Base-by-base conservation (phyloP, 2,329 filamentous ascomycete species). In the Fusarium verticillioides region DNA sequence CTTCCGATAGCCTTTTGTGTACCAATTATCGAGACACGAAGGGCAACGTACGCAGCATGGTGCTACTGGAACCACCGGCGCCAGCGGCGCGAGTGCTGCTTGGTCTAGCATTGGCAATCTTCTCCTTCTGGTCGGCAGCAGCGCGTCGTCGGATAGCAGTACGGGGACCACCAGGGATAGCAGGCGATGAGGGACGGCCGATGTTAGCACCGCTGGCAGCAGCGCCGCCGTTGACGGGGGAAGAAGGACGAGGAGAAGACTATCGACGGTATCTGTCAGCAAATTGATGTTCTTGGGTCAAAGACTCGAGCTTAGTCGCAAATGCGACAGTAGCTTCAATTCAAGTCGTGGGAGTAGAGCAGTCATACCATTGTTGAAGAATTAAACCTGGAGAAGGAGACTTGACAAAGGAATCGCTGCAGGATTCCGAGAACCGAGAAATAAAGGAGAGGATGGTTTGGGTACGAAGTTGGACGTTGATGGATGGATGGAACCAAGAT, bases 81-180 rank as follows among this genome's bases (percentile, higher is more conserved):
- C 96, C 96, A 39, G 96, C 96, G 43, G 96, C 92, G 79, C 96
- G 91, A 76, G 96, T 99, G 86, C 94, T 97, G 83, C 92, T 94
- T 57, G 96, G 96, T 78, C 96, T 90, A 75, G 91, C 93, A 92
- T 97, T 99, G 80, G 96, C 95, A 78, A 96, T 91, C 86, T 97
- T 96, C 86, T 98, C 96, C 85, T 97, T 97, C 86, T 97, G 94
- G 83, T 98, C 96, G 79, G 96, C 96, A 36, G 96, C 96, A 47
- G 96, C 96, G 82, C 96, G 94, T 83, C 96, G 92, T 84, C 96
- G 92, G 85, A 99, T 97, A 71, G 95, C 96, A 77, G 96, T 97
- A 83, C 96, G 95, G 80, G 96, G 95, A 78, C 96, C 96, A 75
- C 96, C 96, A 32, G 96, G 96, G 73, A 95, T 93, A 79, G 94